These are phyloP conservation scores for Venturiaceae sp. DNA, from an alignment of 2,329 filamentous ascomycete genomes.

Conservation along the genomic window DNA sequence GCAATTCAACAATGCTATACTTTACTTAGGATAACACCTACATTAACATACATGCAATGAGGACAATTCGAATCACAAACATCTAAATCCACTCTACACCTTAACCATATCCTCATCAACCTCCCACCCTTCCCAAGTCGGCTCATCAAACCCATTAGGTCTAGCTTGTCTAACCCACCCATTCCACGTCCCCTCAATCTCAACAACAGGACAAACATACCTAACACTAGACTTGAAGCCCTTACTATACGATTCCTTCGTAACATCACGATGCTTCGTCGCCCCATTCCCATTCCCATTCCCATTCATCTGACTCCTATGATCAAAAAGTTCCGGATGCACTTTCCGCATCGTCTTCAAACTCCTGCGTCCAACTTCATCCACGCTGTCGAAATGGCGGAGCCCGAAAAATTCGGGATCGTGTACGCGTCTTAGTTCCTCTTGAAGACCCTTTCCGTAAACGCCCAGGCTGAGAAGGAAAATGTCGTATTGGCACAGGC, in stretches of 20 bases:
- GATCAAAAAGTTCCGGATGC: constrained; percentile 45
- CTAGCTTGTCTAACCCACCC: constrained; percentile 37
- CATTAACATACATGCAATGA: too few species aligned
- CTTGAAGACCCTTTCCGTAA: constrained; percentile 44
- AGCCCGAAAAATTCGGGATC: constrained; percentile 46
- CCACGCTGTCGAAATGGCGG: constrained; percentile 53
- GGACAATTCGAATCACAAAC: too few species aligned
- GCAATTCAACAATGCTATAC: too few species aligned
- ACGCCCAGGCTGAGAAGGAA: constrained; percentile 52
- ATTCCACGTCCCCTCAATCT: constrained; percentile 38
- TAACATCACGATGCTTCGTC: neutral
- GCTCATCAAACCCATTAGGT: constrained; percentile 42
- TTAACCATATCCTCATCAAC: constrained; percentile 25
- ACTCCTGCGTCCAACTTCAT: constrained; percentile 52
- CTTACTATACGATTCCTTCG: constrained; percentile 29
- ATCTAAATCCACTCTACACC: neutral
- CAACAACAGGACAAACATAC: constrained; percentile 35
- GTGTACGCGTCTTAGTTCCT: constrained; percentile 37
- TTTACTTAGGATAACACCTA: too few species aligned
- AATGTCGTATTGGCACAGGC: constrained; percentile 59
- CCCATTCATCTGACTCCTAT: neutral
- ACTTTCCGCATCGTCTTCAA: constrained; percentile 43
- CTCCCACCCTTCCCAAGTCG: constrained; percentile 38
- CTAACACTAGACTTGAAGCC: constrained; percentile 35
- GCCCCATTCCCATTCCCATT: constrained; percentile 9